Base-by-base conservation (phyloP, 2,329 filamentous ascomycete genomes). In the Conoideocrella luteorostrata region DNA sequence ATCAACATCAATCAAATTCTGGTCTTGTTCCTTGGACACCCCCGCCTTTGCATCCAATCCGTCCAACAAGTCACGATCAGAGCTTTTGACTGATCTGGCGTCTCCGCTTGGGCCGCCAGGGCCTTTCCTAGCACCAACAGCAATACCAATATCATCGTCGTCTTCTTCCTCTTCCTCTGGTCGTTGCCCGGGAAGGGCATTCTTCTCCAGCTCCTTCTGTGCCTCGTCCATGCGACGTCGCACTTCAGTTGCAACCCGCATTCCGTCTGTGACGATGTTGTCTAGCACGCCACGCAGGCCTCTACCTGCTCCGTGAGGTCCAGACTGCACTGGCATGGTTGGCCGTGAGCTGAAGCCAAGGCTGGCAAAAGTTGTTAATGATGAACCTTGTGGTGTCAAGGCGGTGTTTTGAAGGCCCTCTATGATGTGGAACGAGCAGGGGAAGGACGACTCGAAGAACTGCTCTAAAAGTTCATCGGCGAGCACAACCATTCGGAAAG, bases 401-500 rank as follows among this genome's bases (percentile, higher is more conserved):
- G 60, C 50, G 4, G 61, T 43, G 36, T 45, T 61, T 7, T 63
- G 59, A 3, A 78, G 57, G 22, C 75, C 75, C 11, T 94, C 86
- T 20, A 87, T 82, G 37, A 96, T 82, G 56, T 87, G 88, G 77
- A 98, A 94, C 1, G 89, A 95, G 41, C 86, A 82, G 0, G 91
- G 88, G 67, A 97, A 96, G 32, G 89, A 94, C 1, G 88, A 87
- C 67, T 98, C 93, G 61, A 98, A 98, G 67, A 98, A 98, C 54
- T 94, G 87, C 58, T 98, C 91, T 5, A 98, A 78, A 1, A 94
- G 77, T 63, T 98, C 93, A 58, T 98, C 93, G 34, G 93, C 93
- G 7, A 98, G 79, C 9, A 98, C 87, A 4, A 98, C 89, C 93
- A 98, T 98, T 52, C 93, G 85, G 75, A 98, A 98, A 1, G 93